A percentile compares a stretch with the other conserved stretches of the same genome.
Evolutionary conservation across 2,329 filamentous ascomycete species (phyloP).

Genomic region (Beauveria brongniartii): DNA sequence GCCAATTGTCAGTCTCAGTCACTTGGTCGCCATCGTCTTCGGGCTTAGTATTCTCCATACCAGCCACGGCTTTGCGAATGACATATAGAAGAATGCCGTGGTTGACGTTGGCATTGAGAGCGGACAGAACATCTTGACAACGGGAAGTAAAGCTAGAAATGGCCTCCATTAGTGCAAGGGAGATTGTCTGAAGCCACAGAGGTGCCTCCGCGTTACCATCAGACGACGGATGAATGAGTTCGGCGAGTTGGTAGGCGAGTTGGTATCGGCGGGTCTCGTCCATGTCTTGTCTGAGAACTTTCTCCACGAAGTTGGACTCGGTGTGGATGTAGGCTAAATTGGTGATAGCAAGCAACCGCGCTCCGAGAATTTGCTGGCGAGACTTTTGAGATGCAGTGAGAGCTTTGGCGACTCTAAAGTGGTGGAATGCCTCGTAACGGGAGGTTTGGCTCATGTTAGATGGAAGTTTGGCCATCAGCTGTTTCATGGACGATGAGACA

Average conservation of each 20-base stretch:
- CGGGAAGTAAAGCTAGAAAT: conserved; percentile 71
- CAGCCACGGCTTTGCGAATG: conserved; percentile 80
- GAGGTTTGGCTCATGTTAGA: conserved; percentile 61
- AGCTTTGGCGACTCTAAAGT: conserved; percentile 75
- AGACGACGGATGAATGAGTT: conserved; percentile 77
- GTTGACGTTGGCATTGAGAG: conserved; percentile 92
- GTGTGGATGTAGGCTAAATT: conserved; percentile 86
- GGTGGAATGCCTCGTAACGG: conserved; percentile 79
- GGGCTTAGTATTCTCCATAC: conserved; percentile 54
- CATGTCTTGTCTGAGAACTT: conserved; percentile 76
- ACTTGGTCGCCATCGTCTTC: conserved; percentile 50
- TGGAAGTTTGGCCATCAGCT: conserved; percentile 48
- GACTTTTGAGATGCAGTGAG: conserved; percentile 57
- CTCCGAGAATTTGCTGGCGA: conserved; percentile 68
- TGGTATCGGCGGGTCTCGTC: conserved; percentile 87
- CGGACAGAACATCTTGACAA: conserved; percentile 73
- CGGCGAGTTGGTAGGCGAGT: conserved; percentile 83
- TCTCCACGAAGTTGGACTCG: conserved; percentile 76
- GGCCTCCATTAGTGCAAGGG: conserved; percentile 76
- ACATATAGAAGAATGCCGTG: conserved; percentile 93
- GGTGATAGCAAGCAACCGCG: conserved; percentile 77
- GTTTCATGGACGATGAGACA: conserved; percentile 43
- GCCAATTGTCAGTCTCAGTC: conserved; percentile 76
- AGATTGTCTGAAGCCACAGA: conserved; percentile 70
- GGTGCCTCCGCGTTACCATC: conserved; percentile 62